These are phyloP conservation scores for Calonectria leucothoes DNA, from an alignment of 2,329 filamentous ascomycete species.

Conservation along the genomic window DNA sequence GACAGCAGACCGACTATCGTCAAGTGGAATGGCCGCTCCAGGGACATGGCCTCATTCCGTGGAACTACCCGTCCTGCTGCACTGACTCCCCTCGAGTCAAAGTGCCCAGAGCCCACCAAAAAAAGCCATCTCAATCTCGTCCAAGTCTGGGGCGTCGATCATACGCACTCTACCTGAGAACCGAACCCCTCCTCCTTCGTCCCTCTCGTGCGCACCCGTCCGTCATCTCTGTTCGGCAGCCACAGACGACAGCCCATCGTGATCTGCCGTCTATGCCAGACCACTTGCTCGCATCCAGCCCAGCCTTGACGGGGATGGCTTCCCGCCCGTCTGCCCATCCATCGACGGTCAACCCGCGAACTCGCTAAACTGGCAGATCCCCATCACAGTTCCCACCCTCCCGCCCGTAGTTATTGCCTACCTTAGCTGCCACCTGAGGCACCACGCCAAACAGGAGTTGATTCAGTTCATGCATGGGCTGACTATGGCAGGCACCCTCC, in stretches of 20 bases:
- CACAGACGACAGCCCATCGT: background rate
- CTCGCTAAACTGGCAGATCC: constrained; percentile 21
- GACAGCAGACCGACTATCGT: constrained; percentile 1
- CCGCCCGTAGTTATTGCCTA: background rate
- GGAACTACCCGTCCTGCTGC: constrained; percentile 27
- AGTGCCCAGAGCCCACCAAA: constrained; percentile 31
- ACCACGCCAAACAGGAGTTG: constrained; percentile 29
- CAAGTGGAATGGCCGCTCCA: constrained; percentile 2
- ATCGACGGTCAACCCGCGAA: constrained; percentile 11
- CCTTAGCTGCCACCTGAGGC: constrained; percentile 22
- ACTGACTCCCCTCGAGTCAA: constrained; percentile 38
- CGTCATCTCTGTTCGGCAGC: background rate
- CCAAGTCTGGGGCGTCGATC: constrained; percentile 42
- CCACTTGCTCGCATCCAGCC: constrained; percentile 7
- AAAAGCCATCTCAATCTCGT: constrained; percentile 33
- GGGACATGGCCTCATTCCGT: constrained; percentile 24
- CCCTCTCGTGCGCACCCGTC: background rate
- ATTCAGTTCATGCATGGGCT: constrained; percentile 43
- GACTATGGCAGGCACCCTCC: constrained; percentile 31
- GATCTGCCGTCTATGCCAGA: constrained; percentile 11
- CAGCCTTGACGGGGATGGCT: background rate
- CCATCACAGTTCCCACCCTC: constrained; percentile 12
- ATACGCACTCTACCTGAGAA: constrained; percentile 41
- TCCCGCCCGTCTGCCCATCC: background rate
- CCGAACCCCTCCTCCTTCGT: background rate